These are phyloP conservation scores for Raphanus hybrid DNA, from an alignment of 441 rosid species.

Conservation along the genomic window DNA sequence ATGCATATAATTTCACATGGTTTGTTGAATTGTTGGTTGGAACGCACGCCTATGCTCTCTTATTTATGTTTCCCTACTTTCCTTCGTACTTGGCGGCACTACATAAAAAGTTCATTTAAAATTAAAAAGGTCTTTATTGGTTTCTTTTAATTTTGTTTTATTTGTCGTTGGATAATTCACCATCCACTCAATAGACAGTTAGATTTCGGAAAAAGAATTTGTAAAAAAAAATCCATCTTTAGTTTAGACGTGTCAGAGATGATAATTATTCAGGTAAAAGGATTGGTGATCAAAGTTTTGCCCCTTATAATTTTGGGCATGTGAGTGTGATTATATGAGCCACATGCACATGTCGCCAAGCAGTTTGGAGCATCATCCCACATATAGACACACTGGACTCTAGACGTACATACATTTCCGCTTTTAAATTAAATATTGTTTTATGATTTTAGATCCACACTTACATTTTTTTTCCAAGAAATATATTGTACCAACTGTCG, in stretches of 20 bases:
- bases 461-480: too few species aligned
- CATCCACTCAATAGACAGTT: slow-evolving; percentile 3
- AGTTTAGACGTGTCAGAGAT: slow-evolving; percentile 19
- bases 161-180: neutral
- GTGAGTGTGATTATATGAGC: slow-evolving; percentile 1
- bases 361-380: slow-evolving; percentile 8
- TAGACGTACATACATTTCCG: neutral
- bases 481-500: too few species aligned
- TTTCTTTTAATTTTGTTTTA: neutral
- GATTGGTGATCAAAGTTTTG: slow-evolving; percentile 1
- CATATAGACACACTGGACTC: neutral
- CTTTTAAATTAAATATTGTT: neutral
- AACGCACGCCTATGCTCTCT: slow-evolving; percentile 9
- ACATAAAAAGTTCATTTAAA: neutral
- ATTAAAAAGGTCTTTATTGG: neutral
- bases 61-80: slow-evolving; percentile 7
- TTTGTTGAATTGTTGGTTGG: neutral
- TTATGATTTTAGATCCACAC: neutral
- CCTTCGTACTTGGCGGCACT: neutral
- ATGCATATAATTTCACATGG: neutral
- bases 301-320: slow-evolving; percentile 19
- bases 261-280: slow-evolving; percentile 18
- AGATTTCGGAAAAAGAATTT: neutral
- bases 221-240: neutral
- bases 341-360: slow-evolving; percentile 23